Conservation (phyloP, 495 filamentous ascomycete species). For the Neurospora pannonica region DNA sequence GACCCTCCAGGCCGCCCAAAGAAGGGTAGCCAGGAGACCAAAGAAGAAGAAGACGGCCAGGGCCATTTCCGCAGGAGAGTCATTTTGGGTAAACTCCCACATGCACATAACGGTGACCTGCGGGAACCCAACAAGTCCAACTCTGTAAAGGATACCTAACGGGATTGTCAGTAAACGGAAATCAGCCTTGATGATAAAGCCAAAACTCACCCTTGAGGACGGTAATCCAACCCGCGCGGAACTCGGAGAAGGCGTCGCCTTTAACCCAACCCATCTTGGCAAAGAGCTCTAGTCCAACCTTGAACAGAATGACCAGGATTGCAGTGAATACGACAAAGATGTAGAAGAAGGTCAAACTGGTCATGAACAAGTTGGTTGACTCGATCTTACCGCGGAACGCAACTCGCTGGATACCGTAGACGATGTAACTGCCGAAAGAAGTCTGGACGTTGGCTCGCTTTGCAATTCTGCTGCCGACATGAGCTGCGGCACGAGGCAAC, state of each 20-base stretch:
- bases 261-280: slow-evolving; percentile 71
- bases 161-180: slow-evolving; percentile 29
- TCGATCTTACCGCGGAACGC: slow-evolving; percentile 82
- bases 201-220: slow-evolving; percentile 19
- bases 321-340: slow-evolving; percentile 67
- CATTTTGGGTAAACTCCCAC: slow-evolving; percentile 83
- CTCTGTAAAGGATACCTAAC: slow-evolving; percentile 79
- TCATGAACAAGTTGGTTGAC: slow-evolving; percentile 88
- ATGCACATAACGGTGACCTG: slow-evolving; percentile 87
- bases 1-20: slow-evolving; percentile 83
- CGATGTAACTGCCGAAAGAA: slow-evolving; percentile 47
- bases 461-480: slow-evolving; percentile 25
- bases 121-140: slow-evolving; percentile 87
- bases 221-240: slow-evolving; percentile 73
- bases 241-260: slow-evolving; percentile 82
- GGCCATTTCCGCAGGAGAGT: slow-evolving; percentile 82
- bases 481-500: slow-evolving; percentile 32
- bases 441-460: slow-evolving; percentile 41
- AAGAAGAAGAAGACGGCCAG: slow-evolving; percentile 85
- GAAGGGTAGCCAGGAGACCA: slow-evolving; percentile 68
- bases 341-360: slow-evolving; percentile 82
- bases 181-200: neutral
- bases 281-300: slow-evolving; percentile 61
- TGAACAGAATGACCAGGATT: slow-evolving; percentile 68
- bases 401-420: slow-evolving; percentile 83